Evolutionary conservation across 2,329 filamentous ascomycete genomes (phyloP).

Genomic region (Scopulariopsis brevicaulis): DNA sequence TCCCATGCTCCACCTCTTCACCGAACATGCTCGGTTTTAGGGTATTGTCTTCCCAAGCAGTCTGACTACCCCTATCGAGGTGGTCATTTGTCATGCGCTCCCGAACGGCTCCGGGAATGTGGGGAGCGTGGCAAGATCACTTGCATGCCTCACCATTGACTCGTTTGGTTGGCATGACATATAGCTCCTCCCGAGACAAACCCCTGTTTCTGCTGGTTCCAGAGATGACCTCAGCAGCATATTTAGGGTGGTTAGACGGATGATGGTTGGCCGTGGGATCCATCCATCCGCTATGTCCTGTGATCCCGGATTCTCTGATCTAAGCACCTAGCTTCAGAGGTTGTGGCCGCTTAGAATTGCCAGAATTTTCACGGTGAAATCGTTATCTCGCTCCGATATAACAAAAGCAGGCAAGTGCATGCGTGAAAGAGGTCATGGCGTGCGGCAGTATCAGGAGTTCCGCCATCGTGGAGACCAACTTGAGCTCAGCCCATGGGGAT

Average conservation of each 20-base stretch:
- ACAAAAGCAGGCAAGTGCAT: neutral
- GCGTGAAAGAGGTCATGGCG: neutral
- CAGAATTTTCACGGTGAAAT: neutral
- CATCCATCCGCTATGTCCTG: neutral
- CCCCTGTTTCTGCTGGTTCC: neutral
- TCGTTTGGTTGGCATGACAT: neutral
- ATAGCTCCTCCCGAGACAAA: neutral
- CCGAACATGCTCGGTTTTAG: neutral
- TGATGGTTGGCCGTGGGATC: neutral
- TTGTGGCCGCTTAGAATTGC: neutral
- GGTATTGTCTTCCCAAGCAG: neutral
- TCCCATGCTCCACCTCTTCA: neutral
- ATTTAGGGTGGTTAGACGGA: neutral
- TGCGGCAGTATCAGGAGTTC: neutral
- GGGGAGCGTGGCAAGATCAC: neutral
- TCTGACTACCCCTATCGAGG: neutral
- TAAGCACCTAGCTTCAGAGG: neutral
- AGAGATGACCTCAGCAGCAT: neutral
- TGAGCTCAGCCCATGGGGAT: neutral
- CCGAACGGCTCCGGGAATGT: neutral
- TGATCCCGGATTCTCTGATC: neutral
- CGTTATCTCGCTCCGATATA: neutral
- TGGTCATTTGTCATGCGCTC: neutral
- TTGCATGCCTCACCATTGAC: neutral
- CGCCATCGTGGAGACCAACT: neutral